Evolutionary conservation across 345 rosid species (phyloP), one percentile per base, ranked within the genome.

Genomic region (Murraya koenigii): DNA sequence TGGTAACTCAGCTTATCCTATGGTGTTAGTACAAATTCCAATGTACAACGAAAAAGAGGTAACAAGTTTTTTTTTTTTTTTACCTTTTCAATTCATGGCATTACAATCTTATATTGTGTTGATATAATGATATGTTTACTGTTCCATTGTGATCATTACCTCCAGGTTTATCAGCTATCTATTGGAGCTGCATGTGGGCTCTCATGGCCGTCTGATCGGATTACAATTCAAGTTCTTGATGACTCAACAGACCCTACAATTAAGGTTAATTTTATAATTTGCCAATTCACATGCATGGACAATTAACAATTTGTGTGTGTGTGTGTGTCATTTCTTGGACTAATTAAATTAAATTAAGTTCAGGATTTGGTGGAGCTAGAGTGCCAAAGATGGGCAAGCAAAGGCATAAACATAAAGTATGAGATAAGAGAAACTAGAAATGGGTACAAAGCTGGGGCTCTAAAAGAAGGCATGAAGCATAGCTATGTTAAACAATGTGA

Each of bases 111-210:
- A 10, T 13, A 0, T 44, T 44, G 49, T 44, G 15, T 44, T 2
- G 49, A 44, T 44, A 44, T 3, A 44, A 44, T 44, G 49, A 13
- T 44, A 44, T 44, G 49, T 44, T 44, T 11, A 3, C 5, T 44
- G 5, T 44, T 13, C 49, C 49, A 44, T 52, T 52, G 56, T 17
- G 56, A 4, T 19, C 56, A 52, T 17, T 32, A 26, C 25, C 32
- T 25, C 22, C 78, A 93, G 97, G 97, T 93, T 66, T 92, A 90
- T 54, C 88, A 91, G 81, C 84, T 91, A 7, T 91, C 95, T 4
- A 94, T 94, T 35, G 86, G 97, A 80, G 97, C 97, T n/a, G 97
- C 95, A 32, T 94, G 97, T 64, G 93, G 97, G 19, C 87, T 93
- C 54, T 88, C 95, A 5, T 91, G 98, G 98, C 98, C 97, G 9